phyloP scores from a whole-genome alignment of 169 alveolate species.

The Eimeria falciformis region DNA sequence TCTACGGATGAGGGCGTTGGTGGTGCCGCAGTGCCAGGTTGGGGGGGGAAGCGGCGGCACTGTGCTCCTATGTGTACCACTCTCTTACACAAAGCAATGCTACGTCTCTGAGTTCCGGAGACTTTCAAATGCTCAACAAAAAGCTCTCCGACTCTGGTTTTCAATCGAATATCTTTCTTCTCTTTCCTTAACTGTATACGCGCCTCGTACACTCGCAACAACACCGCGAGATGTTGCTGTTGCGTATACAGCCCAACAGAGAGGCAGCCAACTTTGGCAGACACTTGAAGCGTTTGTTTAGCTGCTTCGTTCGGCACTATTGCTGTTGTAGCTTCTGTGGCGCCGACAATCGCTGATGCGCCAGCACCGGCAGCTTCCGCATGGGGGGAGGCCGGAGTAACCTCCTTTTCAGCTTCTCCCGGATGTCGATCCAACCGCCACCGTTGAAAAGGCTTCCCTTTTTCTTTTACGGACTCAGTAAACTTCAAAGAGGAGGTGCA shows the following conservation, averaged over 20 bases:
- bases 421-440: conserved; percentile 27
- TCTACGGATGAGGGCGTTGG: conserved; percentile 36
- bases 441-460: conserved; percentile 32
- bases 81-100: conserved; percentile 56
- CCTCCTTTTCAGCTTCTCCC: conserved; percentile 6
- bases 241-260: conserved; percentile 69
- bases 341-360: not conserved
- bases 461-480: conserved; percentile 44
- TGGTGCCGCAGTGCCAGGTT: conserved; percentile 12
- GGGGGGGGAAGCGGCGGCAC: conserved; percentile 39
- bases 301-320: not conserved
- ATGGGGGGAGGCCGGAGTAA: not conserved
- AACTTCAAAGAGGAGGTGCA: conserved; percentile 26
- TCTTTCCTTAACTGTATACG: conserved; percentile 26
- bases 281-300: conserved; percentile 20
- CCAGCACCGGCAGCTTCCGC: not conserved
- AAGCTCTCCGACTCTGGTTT: conserved; percentile 72
- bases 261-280: conserved; percentile 55
- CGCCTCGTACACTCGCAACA: conserved; percentile 45
- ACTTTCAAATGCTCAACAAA: conserved; percentile 61
- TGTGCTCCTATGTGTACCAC: conserved; percentile 58
- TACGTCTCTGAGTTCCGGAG: conserved; percentile 38
- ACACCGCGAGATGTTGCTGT: conserved; percentile 70
- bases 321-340: not conserved
- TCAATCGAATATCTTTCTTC: conserved; percentile 6